These are phyloP conservation scores for Oenanthe javanica DNA, from an alignment of 140 eudicot species.

Conservation along the genomic window DNA sequence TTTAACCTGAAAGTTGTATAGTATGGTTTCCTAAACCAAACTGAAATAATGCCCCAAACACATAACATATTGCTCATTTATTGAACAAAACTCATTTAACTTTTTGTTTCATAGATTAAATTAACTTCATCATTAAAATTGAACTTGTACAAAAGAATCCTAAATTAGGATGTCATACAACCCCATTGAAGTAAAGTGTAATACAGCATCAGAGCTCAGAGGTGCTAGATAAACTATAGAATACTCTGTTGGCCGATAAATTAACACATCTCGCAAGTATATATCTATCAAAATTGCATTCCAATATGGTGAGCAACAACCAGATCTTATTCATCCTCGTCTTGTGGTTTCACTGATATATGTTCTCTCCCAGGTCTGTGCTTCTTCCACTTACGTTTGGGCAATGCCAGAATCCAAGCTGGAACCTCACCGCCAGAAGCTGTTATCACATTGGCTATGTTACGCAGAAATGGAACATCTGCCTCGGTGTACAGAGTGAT, in stretches of 20 bases:
- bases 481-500: constrained; percentile 86
- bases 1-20: too few species aligned
- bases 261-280: not conserved
- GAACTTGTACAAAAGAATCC: too few species aligned
- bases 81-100: not conserved
- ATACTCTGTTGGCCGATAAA: not conserved
- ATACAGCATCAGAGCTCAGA: not conserved
- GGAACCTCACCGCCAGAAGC: constrained; percentile 93
- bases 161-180: not conserved
- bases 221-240: not conserved
- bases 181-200: not conserved
- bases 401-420: constrained; percentile 58
- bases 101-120: too few species aligned
- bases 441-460: constrained; percentile 76
- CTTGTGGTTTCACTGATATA: constrained; percentile 33
- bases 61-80: not conserved
- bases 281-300: constrained; percentile 1
- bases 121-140: not conserved
- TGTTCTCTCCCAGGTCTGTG: constrained; percentile 78
- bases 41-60: too few species aligned
- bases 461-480: constrained; percentile 60
- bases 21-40: too few species aligned
- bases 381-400: constrained; percentile 77
- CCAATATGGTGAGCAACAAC: not conserved
- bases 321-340: constrained; percentile 25